Conservation (phyloP, 257 asterid species). For the Eustoma russellianum region DNA sequence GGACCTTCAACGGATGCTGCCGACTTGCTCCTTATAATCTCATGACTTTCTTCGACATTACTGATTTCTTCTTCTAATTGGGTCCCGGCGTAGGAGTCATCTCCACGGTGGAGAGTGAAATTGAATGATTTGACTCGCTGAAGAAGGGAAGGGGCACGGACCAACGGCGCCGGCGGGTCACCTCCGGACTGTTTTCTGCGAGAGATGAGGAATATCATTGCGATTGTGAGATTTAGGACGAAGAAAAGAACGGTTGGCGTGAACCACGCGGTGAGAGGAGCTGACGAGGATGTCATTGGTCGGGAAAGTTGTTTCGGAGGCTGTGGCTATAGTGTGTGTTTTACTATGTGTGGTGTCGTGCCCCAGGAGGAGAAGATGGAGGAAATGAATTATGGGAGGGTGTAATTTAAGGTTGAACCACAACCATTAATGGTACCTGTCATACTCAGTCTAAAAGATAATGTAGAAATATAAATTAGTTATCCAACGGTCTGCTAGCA, state of each 20-base stretch:
- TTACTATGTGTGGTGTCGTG: background rate
- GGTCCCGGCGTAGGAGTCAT: background rate
- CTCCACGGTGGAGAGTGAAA: constrained; percentile 9
- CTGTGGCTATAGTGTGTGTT: background rate
- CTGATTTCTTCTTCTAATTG: background rate
- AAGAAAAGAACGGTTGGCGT: constrained; percentile 57
- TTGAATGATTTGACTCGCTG: constrained; percentile 26
- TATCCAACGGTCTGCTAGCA: too few relatives aligned
- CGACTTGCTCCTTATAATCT: constrained; percentile 22
- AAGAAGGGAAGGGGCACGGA: constrained; percentile 14
- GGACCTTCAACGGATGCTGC: constrained; percentile 4
- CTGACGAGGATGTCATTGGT: too few relatives aligned
- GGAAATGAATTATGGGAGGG: background rate
- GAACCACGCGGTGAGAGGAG: constrained; percentile 25
- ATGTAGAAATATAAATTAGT: too few relatives aligned
- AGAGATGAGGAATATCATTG: constrained; percentile 32
- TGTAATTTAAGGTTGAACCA: too few relatives aligned
- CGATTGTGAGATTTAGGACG: constrained; percentile 40
- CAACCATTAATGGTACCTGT: too few relatives aligned
- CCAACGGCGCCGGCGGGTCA: constrained; percentile 4
- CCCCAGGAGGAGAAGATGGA: too few relatives aligned
- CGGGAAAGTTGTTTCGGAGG: too few relatives aligned
- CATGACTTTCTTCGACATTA: constrained; percentile 4
- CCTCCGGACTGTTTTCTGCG: constrained; percentile 17
- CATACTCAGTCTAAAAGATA: too few relatives aligned